A percentile compares a stretch with the other conserved stretches of the same genome.
Evolutionary conservation across 2,329 filamentous ascomycete species (phyloP).

Genomic region (Aureobasidium leucospermi): DNA sequence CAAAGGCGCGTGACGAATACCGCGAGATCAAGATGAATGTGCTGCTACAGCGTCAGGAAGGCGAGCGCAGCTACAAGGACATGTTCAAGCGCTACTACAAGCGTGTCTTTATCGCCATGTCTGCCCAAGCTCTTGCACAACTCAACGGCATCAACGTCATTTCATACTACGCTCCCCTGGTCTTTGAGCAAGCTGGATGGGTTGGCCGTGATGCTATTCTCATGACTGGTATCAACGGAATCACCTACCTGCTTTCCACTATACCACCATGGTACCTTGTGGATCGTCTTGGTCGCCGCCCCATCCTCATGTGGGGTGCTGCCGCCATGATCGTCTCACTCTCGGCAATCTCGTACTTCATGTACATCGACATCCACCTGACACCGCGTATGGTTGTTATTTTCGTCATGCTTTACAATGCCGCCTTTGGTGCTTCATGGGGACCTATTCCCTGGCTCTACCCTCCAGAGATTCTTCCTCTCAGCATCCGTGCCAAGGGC

Average conservation of each 20-base stretch:
- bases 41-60: slow-evolving; percentile 85
- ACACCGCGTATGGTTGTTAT: slow-evolving; percentile 83
- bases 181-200: slow-evolving; percentile 98
- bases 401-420: slow-evolving; percentile 98
- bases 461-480: slow-evolving; percentile 93
- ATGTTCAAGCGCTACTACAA: slow-evolving; percentile 93
- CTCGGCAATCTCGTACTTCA: slow-evolving; percentile 88
- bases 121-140: slow-evolving; percentile 88
- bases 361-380: slow-evolving; percentile 71
- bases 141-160: slow-evolving; percentile 99
- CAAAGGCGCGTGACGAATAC: slow-evolving; percentile 89
- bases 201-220: slow-evolving; percentile 79
- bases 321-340: slow-evolving; percentile 83
- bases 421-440: slow-evolving; percentile 95
- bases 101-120: slow-evolving; percentile 98
- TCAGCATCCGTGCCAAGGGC: slow-evolving; percentile 95
- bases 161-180: slow-evolving; percentile 93
- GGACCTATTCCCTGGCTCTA: slow-evolving; percentile 97
- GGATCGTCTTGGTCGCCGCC: slow-evolving; percentile 80
- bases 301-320: slow-evolving; percentile 84
- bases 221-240: slow-evolving; percentile 94
- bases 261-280: slow-evolving; percentile 97
- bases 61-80: slow-evolving; percentile 80
- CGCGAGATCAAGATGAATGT: slow-evolving; percentile 99
- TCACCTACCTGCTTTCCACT: slow-evolving; percentile 85